Conservation (phyloP, 2,329 filamentous ascomycete species). For the Aspergillus caelatus region DNA sequence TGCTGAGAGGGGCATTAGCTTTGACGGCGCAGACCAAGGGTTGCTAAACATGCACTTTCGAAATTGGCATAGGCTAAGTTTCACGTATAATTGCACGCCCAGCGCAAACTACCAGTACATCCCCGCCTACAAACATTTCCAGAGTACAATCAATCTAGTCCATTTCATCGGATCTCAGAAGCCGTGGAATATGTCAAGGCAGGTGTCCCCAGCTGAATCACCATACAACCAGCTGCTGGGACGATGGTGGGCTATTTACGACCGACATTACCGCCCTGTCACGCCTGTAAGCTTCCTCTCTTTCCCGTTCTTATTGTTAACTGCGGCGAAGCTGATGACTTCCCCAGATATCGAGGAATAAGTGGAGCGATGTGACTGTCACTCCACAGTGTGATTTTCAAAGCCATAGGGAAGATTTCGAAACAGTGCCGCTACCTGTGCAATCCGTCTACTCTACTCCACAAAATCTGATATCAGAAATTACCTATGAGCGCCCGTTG, state of each 20-base stretch:
- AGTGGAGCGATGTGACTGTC: background rate
- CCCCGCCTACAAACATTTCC: constrained; percentile 90
- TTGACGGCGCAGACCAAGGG: constrained; percentile 96
- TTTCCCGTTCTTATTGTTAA: no score
- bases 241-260: constrained; percentile 93
- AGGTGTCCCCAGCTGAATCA: constrained; percentile 37
- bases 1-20: constrained; percentile 84
- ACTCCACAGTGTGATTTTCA: background rate
- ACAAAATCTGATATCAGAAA: background rate
- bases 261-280: constrained; percentile 71
- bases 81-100: constrained; percentile 96
- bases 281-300: constrained; percentile 22
- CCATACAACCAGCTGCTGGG: constrained; percentile 79
- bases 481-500: background rate
- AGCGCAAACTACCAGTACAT: constrained; percentile 97
- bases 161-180: constrained; percentile 94
- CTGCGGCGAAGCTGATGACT: background rate
- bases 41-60: constrained; percentile 92
- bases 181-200: constrained; percentile 73
- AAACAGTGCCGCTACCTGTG: background rate
- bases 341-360: constrained; percentile 5
- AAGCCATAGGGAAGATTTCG: background rate
- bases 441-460: background rate
- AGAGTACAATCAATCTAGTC: constrained; percentile 83
- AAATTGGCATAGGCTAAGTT: constrained; percentile 84